Base-by-base conservation (phyloP, 257 asterid species). In the Linderniella brevidens region DNA sequence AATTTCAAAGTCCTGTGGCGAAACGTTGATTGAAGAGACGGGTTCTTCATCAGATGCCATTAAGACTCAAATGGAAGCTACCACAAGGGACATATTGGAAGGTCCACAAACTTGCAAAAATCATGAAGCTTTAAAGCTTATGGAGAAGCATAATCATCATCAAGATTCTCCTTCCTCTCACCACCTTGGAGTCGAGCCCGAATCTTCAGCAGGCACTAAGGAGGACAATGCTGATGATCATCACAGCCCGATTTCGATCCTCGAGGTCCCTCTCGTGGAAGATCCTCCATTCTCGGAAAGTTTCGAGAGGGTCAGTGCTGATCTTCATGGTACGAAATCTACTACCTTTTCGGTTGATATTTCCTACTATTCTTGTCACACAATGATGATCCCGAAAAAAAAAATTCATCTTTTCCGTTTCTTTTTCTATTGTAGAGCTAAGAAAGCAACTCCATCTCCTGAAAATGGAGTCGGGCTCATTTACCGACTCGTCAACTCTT, bases 401-500 rank as follows among this genome's bases (percentile, higher is more conserved):
- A 39, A 9, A n/a, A 43, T 8, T 44, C 17, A 49, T 42, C 37
- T 38, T 17, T 46, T 53, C 3, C 25, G 19, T 17, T 41, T 19
- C 9, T 52, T 51, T 47, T 60, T 50, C 50, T 16, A 13, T 47
- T 35, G 20, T 17, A 90, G 99, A 64, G 58, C 80, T 90, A 44
- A 68, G 94, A n/a, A 70, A 68, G 86, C 80, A 90, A 58, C 69
- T 90, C 67, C 77, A 70, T 64, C 93, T 79, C 58, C 93, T 90
- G 57, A 90, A 74, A 66, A 79, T 70, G 79, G 94, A 85, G 64
- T 69, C 94, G 0, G 77, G 71, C 62, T 15, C 67, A 54, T 53
- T 35, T 57, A 48, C 71, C 10, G 83, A 76, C 35, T 20, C 57
- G 18, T 19, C 62, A 5, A 62, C 45, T 47, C 19, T 36, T 19